These are phyloP conservation scores for Trichoderma koningiopsis DNA, from an alignment of 2,329 filamentous ascomycete genomes.

Conservation along the genomic window DNA sequence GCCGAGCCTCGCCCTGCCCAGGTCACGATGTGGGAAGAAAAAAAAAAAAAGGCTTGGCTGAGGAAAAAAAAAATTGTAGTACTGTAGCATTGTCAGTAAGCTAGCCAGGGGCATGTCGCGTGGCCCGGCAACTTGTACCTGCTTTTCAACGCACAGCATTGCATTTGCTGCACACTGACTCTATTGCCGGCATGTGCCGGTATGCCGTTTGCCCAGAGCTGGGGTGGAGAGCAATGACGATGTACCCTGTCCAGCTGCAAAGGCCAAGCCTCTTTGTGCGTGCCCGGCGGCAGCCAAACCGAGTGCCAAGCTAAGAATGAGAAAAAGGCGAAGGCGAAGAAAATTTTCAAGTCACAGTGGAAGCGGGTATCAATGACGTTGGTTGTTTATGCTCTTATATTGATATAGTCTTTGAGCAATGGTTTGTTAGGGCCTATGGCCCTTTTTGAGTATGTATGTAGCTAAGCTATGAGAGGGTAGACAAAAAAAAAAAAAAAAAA, in stretches of 20 bases:
- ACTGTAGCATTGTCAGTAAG: not conserved
- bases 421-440: not conserved
- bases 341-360: not conserved
- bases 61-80: not conserved
- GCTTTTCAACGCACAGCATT: not conserved
- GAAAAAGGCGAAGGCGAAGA: not conserved
- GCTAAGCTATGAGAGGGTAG: not conserved
- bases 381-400: slow-evolving; percentile 16
- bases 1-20: slow-evolving; percentile 1
- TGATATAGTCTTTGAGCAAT: not conserved
- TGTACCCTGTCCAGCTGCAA: not conserved
- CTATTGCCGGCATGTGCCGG: not conserved
- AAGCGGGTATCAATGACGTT: not conserved
- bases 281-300: not conserved
- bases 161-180: not conserved
- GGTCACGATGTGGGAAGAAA: not conserved
- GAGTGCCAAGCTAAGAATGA: not conserved
- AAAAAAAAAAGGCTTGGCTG: not conserved
- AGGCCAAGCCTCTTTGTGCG: not conserved
- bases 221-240: not conserved
- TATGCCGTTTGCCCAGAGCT: slow-evolving; percentile 3
- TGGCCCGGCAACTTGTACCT: slow-evolving; percentile 10
- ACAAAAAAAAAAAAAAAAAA: not conserved
- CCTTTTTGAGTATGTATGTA: not conserved
- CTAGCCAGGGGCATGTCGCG: not conserved